A percentile compares a stretch with the other conserved stretches of the same genome.
These are phyloP conservation scores for Flaveria bidentis DNA, from an alignment of 129 eudicot species.

Conservation along the genomic window DNA sequence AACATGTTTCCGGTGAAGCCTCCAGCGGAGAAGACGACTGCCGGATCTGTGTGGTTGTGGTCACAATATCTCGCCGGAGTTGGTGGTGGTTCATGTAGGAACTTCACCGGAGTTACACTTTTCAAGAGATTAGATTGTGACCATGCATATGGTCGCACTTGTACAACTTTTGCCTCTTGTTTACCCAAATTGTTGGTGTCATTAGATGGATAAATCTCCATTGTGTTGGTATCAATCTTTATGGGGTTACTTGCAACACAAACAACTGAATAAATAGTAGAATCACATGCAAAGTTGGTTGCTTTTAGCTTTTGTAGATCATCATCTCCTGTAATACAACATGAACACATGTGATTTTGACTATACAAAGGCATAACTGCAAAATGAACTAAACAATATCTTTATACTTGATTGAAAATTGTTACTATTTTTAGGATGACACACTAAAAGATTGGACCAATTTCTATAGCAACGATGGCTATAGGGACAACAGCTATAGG, in stretches of 20 bases:
- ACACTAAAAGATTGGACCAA: too few relatives aligned
- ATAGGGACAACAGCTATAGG: too few relatives aligned
- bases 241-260: constrained; percentile 48
- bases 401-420: too few relatives aligned
- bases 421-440: too few relatives aligned
- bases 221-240: constrained; percentile 38
- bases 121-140: constrained; percentile 21
- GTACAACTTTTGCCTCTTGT: constrained; percentile 10
- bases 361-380: too few relatives aligned
- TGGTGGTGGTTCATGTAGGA: constrained; percentile 28
- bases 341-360: too few relatives aligned
- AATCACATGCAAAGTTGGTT: constrained; percentile 52
- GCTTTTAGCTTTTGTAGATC: constrained; percentile 45
- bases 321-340: constrained; percentile 37
- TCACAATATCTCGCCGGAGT: constrained; percentile 8
- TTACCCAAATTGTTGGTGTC: background rate
- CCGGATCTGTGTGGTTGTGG: constrained; percentile 45
- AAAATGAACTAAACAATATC: too few relatives aligned
- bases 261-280: constrained; percentile 26
- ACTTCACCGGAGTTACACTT: constrained; percentile 33
- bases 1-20: constrained; percentile 60
- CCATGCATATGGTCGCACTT: constrained; percentile 37
- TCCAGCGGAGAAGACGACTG: constrained; percentile 54
- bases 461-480: too few relatives aligned
- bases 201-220: constrained; percentile 33